Evolutionary conservation across 2,329 filamentous ascomycete genomes (phyloP), one percentile per base, ranked within the genome.

Genomic region (Penicillium italicum): DNA sequence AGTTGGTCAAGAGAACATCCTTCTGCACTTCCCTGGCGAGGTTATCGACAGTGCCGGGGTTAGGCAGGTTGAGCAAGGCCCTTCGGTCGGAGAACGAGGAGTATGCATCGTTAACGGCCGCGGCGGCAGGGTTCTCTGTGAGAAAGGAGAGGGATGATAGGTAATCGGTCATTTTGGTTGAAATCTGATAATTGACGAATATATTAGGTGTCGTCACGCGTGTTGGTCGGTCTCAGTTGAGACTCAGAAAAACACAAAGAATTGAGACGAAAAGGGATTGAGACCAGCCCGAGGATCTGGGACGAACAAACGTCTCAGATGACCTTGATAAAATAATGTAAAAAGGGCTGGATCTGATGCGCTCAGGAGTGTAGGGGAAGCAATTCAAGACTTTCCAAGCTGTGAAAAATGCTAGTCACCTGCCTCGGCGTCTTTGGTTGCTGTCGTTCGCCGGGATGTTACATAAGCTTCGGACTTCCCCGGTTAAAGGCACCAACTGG

Each of bases 1-100:
- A 89, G 81, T 97, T 96, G 79, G 88, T 94, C 70, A 97, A 85
- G 74, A 97, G 88, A 67, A 97, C 92, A 83, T 97, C 92, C 77
- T 92, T 91, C 80, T 95, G 88, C 61, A 97, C 91, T 80, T 99
- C 94, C 74, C 89, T 87, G 66, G 89, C 85, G 74, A 96, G 87
- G 71, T 86, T 87, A 77, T 99, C 94, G 65, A 97, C 87, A 50
- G 89, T 92, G 68, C 94, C 94, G 38, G 94, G 94, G 77, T 97
- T 97, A 65, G 87, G 83, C 66, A 99, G 82, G 60, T 92, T 93
- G 63, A 99, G 84, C 77, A 89, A 88, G 67, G 87, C 89, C 80
- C 94, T 88, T 78, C 90, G 86, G 68, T 94, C 89, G 61, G 87
- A 88, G 74, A 97, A 95, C 51, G 86, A 84, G 68, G 81, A 83